Base-by-base conservation (phyloP, 2,329 filamentous ascomycete species). In the Pseudogymnoascus destructans region DNA sequence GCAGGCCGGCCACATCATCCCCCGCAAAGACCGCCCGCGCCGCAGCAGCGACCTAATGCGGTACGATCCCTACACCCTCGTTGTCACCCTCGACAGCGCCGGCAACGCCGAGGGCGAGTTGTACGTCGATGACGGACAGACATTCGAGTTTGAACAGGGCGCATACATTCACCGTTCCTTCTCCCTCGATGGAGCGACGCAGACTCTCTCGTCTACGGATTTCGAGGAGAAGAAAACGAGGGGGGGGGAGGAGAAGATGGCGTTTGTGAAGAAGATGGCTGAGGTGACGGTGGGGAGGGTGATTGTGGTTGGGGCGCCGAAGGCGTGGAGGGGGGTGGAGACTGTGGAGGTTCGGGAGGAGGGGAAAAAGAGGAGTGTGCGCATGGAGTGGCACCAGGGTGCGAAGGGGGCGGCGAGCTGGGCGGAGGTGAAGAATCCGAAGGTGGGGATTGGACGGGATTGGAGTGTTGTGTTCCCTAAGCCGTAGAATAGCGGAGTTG, bases 81-180 rank as follows among this genome's bases (percentile, higher is more conserved):
- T 98, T 1, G 77, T 97, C 2, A 80, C 81, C 0, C 75, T 95
- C 13, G 76, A 81, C 64, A 80, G 82, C 64, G 76, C 80, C 30
- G 84, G 86, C 57, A 81, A 84, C 65, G 89, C 92, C 0, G 80
- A 85, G 54, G 93, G 93, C 25, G 85, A 87, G 55, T 75, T 98
- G 6, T 98, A 98, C 68, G 77, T 89, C 27, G 93, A 98, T 68
- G 93, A 98, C 64, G 93, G 93, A 54, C 91, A 97, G 72, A 87
- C 86, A 0, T 98, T 91, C 64, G 89, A 95, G 58, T 90, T 88
- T 68, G 77, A 95, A 70, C 76, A 83, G 62, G 92, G 91, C 9
- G 89, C 89, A 61, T 95, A 87, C 72, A 91, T 97, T 65, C 85
- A 95, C 73, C 87, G 90, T 60, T 78, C 76, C 61, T 96, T 98